These are phyloP conservation scores for Passalora sequoiae DNA, from an alignment of 2,329 filamentous ascomycete genomes.

Conservation along the genomic window DNA sequence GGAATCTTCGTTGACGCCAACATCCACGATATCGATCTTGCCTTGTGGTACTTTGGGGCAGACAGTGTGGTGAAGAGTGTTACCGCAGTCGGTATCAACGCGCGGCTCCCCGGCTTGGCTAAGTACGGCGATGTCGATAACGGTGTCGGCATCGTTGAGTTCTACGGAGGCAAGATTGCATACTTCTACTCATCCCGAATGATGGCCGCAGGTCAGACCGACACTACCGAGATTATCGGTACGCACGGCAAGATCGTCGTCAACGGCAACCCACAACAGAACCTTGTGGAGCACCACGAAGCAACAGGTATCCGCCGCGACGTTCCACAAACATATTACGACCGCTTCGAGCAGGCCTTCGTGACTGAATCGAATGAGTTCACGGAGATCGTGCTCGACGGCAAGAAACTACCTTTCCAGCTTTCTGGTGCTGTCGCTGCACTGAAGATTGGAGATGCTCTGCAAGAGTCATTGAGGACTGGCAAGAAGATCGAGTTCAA, in stretches of 20 bases:
- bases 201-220: slow-evolving; percentile 64
- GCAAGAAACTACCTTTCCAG: slow-evolving; percentile 52
- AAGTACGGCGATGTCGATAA: slow-evolving; percentile 59
- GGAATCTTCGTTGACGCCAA: slow-evolving; percentile 68
- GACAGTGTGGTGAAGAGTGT: slow-evolving; percentile 53
- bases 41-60: slow-evolving; percentile 59
- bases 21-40: slow-evolving; percentile 65
- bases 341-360: slow-evolving; percentile 58
- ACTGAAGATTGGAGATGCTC: slow-evolving; percentile 54
- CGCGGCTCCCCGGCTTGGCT: slow-evolving; percentile 54
- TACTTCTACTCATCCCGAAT: slow-evolving; percentile 61
- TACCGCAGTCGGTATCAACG: slow-evolving; percentile 53
- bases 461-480: slow-evolving; percentile 42
- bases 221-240: slow-evolving; percentile 63
- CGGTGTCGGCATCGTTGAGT: slow-evolving; percentile 60
- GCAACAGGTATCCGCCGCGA: slow-evolving; percentile 52
- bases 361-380: slow-evolving; percentile 62
- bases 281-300: slow-evolving; percentile 54
- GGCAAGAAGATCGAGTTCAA: slow-evolving; percentile 52
- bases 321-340: slow-evolving; percentile 59
- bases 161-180: slow-evolving; percentile 58
- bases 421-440: slow-evolving; percentile 54
- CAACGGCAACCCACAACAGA: slow-evolving; percentile 53
- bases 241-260: slow-evolving; percentile 60
- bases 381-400: slow-evolving; percentile 54